These are phyloP conservation scores for Moesziomyces antarcticus DNA, from an alignment of 1,284 basidiomycete species.

Conservation along the genomic window DNA sequence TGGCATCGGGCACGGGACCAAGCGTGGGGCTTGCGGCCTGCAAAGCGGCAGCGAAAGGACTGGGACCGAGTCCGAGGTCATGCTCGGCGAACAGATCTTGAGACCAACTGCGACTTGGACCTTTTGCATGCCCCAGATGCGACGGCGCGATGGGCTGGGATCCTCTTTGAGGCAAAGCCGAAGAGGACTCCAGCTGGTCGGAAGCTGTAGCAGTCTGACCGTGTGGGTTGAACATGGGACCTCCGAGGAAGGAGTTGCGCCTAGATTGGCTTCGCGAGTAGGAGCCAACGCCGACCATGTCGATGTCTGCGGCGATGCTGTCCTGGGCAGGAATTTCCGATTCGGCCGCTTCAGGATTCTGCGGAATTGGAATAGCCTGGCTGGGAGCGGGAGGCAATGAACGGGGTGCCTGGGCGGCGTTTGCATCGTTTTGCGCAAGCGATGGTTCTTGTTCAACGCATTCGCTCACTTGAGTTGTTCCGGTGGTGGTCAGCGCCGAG, in stretches of 20 bases:
- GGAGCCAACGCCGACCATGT: conserved; percentile 58
- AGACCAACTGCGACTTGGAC: conserved; percentile 12
- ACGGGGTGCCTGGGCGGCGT: too few relatives aligned
- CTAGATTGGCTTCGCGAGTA: conserved; percentile 46
- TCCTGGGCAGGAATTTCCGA: neutral
- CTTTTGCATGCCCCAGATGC: neutral
- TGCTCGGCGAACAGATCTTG: conserved; percentile 34
- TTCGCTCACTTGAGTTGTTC: neutral
- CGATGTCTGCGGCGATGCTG: neutral
- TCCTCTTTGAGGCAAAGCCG: neutral
- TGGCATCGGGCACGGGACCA: conserved; percentile 4
- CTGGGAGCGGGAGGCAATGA: neutral
- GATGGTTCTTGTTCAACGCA: neutral
- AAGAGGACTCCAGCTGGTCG: conserved; percentile 1
- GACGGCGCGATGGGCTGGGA: neutral
- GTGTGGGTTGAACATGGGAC: conserved; percentile 21
- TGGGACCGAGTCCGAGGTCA: conserved; percentile 42
- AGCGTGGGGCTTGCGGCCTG: conserved; percentile 30
- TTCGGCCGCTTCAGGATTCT: neutral
- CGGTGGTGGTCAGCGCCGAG: neutral
- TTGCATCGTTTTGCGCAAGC: neutral
- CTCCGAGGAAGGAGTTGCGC: conserved; percentile 50
- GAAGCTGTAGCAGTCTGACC: conserved; percentile 1
- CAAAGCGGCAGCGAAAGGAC: conserved; percentile 39
- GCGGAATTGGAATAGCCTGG: conserved; percentile 7